Evolutionary conservation across 108 stramenopile genomes (phyloP).

Genomic region (Cyclotella cryptica): DNA sequence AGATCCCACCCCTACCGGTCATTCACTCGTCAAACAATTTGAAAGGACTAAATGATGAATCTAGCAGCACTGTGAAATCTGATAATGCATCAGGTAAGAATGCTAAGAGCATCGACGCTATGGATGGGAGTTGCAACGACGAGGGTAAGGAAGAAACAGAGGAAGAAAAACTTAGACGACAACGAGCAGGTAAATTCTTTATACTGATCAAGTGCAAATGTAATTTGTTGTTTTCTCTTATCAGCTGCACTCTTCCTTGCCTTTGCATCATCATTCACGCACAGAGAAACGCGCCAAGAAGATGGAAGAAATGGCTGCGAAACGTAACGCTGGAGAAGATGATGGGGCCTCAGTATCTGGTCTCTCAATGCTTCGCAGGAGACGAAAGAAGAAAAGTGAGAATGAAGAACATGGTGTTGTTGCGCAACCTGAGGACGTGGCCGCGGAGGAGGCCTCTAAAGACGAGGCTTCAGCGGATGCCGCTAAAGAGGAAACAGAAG

Average conservation of each 20-base stretch:
- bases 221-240: background rate
- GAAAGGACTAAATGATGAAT: conserved; percentile 8
- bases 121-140: background rate
- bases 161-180: conserved; percentile 19
- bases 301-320: conserved; percentile 52
- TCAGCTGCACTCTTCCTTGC: background rate
- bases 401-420: background rate
- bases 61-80: conserved; percentile 15
- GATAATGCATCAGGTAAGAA: background rate
- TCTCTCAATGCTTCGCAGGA: conserved; percentile 45
- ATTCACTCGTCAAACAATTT: background rate
- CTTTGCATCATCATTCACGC: background rate
- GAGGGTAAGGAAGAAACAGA: conserved; percentile 16
- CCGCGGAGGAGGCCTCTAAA: background rate
- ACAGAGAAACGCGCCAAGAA: conserved; percentile 47
- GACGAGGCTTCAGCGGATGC: conserved; percentile 4
- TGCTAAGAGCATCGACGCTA: background rate
- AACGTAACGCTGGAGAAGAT: conserved; percentile 27
- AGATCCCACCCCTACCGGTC: conserved; percentile 20
- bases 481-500: conserved; percentile 41
- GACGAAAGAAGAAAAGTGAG: conserved; percentile 45
- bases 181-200: conserved; percentile 9
- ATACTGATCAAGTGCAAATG: background rate
- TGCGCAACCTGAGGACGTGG: background rate
- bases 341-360: conserved; percentile 50